Evolutionary conservation across 371 early-diverging fungal species (phyloP).

Genomic region (Furculomyces boomerangus): DNA sequence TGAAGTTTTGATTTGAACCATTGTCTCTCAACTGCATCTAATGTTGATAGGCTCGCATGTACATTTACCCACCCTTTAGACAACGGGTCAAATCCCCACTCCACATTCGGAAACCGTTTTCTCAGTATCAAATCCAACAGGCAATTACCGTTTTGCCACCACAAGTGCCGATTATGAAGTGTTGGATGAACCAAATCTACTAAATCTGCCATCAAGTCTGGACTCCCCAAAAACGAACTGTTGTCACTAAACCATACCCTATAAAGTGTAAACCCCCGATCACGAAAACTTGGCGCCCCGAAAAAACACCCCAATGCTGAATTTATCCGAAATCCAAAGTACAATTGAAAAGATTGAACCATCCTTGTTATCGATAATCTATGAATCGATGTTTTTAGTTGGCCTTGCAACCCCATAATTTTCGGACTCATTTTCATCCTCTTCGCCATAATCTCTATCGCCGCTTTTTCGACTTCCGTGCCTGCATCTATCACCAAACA

Average conservation of each 20-base stretch:
- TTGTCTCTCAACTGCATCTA: background rate
- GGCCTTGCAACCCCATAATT: constrained; percentile 13
- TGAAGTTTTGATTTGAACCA: background rate
- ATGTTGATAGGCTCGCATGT: background rate
- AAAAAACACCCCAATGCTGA: constrained; percentile 17
- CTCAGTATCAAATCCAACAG: background rate
- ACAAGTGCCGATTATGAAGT: background rate
- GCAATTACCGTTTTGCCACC: background rate
- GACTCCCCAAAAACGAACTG: background rate
- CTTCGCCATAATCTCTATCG: constrained; percentile 17
- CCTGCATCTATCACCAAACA: constrained; percentile 15
- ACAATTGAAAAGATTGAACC: constrained; percentile 14
- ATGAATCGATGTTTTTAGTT: constrained; percentile 13
- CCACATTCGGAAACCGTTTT: background rate
- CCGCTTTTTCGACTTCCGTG: constrained; percentile 13
- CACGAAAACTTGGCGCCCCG: constrained; percentile 11
- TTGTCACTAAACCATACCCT: constrained; percentile 5
- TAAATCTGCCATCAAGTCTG: background rate
- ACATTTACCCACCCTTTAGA: background rate
- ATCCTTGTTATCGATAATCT: constrained; percentile 12
- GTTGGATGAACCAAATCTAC: background rate
- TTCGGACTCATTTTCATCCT: constrained; percentile 12
- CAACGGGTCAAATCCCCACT: background rate
- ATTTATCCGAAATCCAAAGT: constrained; percentile 15
- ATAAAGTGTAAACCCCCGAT: constrained; percentile 20